These are phyloP conservation scores for Datisca glomerata DNA, from an alignment of 306 rosid species.

Conservation along the genomic window DNA sequence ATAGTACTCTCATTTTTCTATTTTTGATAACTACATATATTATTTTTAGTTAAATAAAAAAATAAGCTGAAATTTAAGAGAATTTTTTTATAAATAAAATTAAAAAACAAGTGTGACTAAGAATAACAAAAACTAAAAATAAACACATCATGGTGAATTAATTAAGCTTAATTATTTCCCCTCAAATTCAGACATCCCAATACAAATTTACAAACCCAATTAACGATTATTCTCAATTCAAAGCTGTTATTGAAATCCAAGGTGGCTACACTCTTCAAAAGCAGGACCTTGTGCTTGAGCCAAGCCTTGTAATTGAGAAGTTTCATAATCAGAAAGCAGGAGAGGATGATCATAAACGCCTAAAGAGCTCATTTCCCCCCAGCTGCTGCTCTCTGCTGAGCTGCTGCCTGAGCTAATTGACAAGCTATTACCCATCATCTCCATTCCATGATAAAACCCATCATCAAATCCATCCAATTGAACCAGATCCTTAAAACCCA, in stretches of 20 bases:
- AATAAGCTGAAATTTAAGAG: too few relatives aligned
- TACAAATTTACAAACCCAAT: conserved; percentile 28
- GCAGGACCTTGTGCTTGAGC: conserved; percentile 23
- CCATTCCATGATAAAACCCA: conserved; percentile 35
- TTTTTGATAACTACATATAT: too few relatives aligned
- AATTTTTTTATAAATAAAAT: too few relatives aligned
- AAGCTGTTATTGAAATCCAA: conserved; percentile 30
- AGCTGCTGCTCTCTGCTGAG: conserved; percentile 43
- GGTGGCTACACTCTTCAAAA: conserved; percentile 37
- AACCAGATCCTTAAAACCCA: conserved; percentile 23
- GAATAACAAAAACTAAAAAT: conserved; percentile 12
- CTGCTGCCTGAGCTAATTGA: conserved; percentile 25
- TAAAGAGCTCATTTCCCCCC: conserved; percentile 69
- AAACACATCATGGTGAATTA: too few relatives aligned
- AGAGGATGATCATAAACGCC: conserved; percentile 40
- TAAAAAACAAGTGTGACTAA: too few relatives aligned
- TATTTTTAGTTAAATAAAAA: too few relatives aligned
- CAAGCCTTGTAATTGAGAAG: conserved; percentile 21
- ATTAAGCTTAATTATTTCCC: too few relatives aligned
- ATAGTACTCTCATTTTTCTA: too few relatives aligned
- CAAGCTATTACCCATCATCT: conserved; percentile 22
- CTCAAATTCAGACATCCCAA: conserved; percentile 3
- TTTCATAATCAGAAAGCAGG: conserved; percentile 50
- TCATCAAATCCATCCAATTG: conserved; percentile 25
- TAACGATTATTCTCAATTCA: neutral